Evolutionary conservation across 768 basidiomycete genomes (phyloP).

Genomic region (Hypholoma fasciculare): DNA sequence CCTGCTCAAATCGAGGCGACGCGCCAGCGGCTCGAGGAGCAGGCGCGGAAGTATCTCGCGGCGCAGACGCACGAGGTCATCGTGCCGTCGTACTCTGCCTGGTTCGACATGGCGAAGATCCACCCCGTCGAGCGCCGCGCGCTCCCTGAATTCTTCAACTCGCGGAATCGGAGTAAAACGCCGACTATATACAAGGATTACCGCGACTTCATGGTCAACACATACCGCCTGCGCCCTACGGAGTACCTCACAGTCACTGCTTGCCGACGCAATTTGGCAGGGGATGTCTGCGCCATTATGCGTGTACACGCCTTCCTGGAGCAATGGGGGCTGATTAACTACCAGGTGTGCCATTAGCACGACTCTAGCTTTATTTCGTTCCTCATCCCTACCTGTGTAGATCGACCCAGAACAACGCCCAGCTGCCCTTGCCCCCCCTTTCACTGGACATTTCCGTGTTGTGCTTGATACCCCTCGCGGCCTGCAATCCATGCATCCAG

Average conservation of each 20-base stretch:
- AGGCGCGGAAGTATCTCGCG: slow-evolving; percentile 91
- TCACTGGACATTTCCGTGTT: slow-evolving; percentile 98
- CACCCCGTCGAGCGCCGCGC: slow-evolving; percentile 91
- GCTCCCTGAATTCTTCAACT: slow-evolving; percentile 98
- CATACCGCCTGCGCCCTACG: slow-evolving; percentile 88
- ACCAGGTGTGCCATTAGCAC: slow-evolving; percentile 66
- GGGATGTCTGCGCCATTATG: slow-evolving; percentile 98
- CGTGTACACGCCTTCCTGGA: slow-evolving; percentile 98
- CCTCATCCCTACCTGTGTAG: slow-evolving; percentile 38
- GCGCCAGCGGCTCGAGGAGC: slow-evolving; percentile 77
- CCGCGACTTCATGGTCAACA: slow-evolving; percentile 99
- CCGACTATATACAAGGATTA: slow-evolving; percentile 99
- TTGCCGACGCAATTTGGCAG: slow-evolving; percentile 92
- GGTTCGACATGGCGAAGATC: slow-evolving; percentile 96
- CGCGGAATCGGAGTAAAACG: slow-evolving; percentile 91
- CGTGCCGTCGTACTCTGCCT: slow-evolving; percentile 95
- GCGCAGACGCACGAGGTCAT: slow-evolving; percentile 97
- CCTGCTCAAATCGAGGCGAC: slow-evolving; percentile 82
- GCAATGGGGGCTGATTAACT: slow-evolving; percentile 99
- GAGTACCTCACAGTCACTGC: slow-evolving; percentile 99
- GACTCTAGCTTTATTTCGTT: background rate
- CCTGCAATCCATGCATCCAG: slow-evolving; percentile 89
- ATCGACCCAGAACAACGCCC: slow-evolving; percentile 97
- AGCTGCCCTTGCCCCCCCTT: slow-evolving; percentile 92
- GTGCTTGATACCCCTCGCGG: slow-evolving; percentile 96